These are phyloP conservation scores for Collariella sp. DNA, from an alignment of 495 filamentous ascomycete genomes.

Conservation along the genomic window DNA sequence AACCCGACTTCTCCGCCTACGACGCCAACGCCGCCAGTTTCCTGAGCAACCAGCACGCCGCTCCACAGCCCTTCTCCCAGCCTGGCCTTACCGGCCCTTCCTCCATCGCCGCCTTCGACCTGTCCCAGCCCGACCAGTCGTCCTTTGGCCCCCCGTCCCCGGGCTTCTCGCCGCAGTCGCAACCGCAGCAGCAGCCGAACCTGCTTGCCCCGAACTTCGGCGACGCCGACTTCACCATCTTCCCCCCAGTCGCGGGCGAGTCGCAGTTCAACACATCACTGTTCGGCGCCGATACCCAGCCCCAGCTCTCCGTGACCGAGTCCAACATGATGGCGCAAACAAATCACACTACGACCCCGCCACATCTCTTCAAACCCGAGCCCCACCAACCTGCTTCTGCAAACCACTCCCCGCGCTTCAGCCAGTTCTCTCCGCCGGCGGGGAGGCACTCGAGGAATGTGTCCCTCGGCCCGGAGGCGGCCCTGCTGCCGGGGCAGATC, in stretches of 20 bases:
- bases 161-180: slow-evolving; percentile 14
- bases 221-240: slow-evolving; percentile 47
- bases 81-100: slow-evolving; percentile 28
- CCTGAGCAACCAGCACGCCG: slow-evolving; percentile 34
- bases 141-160: slow-evolving; percentile 19
- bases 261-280: slow-evolving; percentile 42
- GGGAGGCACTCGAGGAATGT: slow-evolving; percentile 63
- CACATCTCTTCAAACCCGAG: slow-evolving; percentile 61
- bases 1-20: slow-evolving; percentile 32
- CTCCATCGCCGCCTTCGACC: slow-evolving; percentile 28
- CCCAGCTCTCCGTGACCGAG: slow-evolving; percentile 47
- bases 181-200: slow-evolving; percentile 20
- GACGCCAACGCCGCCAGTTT: slow-evolving; percentile 28
- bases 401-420: slow-evolving; percentile 50
- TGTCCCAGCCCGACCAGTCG: slow-evolving; percentile 32
- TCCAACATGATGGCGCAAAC: slow-evolving; percentile 64
- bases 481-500: slow-evolving; percentile 55
- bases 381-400: slow-evolving; percentile 45
- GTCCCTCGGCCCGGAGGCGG: slow-evolving; percentile 72
- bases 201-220: slow-evolving; percentile 37
- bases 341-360: slow-evolving; percentile 52
- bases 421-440: slow-evolving; percentile 48
- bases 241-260: slow-evolving; percentile 34
- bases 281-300: slow-evolving; percentile 41
- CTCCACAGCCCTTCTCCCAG: slow-evolving; percentile 30